phyloP scores from a whole-genome alignment of 2,329 filamentous ascomycete species.

The Exserohilum rostratum region DNA sequence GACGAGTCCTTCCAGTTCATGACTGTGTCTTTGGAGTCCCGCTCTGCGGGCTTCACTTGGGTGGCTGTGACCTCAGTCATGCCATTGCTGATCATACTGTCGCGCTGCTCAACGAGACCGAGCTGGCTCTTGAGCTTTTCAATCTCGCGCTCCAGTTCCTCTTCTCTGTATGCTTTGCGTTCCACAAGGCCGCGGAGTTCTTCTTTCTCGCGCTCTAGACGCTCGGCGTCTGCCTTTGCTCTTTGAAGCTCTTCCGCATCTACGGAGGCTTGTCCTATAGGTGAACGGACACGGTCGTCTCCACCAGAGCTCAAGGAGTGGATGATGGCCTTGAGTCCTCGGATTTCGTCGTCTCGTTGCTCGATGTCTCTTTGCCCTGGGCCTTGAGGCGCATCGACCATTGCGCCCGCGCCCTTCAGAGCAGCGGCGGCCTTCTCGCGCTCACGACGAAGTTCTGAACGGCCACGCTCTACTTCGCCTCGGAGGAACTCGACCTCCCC shows the following conservation, averaged over 20 bases:
- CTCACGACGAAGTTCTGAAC: constrained; percentile 85
- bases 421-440: constrained; percentile 77
- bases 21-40: constrained; percentile 71
- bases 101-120: constrained; percentile 53
- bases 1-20: constrained; percentile 58
- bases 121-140: constrained; percentile 60
- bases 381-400: constrained; percentile 49
- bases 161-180: constrained; percentile 74
- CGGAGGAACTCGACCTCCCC: constrained; percentile 95
- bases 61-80: constrained; percentile 55
- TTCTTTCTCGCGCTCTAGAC: constrained; percentile 78
- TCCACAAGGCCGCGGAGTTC: constrained; percentile 77
- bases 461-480: constrained; percentile 90
- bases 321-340: constrained; percentile 96
- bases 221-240: constrained; percentile 67
- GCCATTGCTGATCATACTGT: constrained; percentile 61
- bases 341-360: constrained; percentile 95
- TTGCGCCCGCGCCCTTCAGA: constrained; percentile 60
- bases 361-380: constrained; percentile 75
- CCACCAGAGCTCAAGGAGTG: constrained; percentile 84
- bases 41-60: constrained; percentile 60
- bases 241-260: constrained; percentile 58
- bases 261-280: constrained; percentile 36
- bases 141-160: constrained; percentile 84
- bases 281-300: constrained; percentile 43